Base-by-base conservation (phyloP, 1,284 basidiomycete genomes). In the Rhodotorula glutinis region DNA sequence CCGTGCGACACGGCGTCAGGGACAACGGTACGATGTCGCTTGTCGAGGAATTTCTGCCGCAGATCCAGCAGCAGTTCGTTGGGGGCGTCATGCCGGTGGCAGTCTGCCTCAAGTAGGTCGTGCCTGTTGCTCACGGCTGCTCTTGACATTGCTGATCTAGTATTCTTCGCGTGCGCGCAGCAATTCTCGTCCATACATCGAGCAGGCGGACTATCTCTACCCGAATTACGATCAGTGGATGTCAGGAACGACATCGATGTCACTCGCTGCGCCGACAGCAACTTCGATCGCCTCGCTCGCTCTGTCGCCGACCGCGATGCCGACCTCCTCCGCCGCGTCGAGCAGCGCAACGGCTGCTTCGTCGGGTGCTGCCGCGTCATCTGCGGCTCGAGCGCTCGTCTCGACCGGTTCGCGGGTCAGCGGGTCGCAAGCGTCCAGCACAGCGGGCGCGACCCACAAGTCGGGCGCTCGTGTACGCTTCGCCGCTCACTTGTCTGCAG, bases 151-250 rank as follows among this genome's bases (percentile, higher is more conserved):
- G 2, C 53, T 40, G 17, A n/a, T n/a, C n/a, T n/a, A n/a, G n/a
- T n/a, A n/a, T n/a, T n/a, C n/a, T n/a, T n/a, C n/a, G n/a, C n/a
- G n/a, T n/a, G 46, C 27, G 4, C 30, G 23, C 55, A 67, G 80
- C 77, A 73, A 64, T 69, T 80, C 79, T 16, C 66, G 76, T 25
- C 82, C 82, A 0, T 83, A 83, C 74, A 76, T 70, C 27, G 82
- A 83, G 73, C 67, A 72, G 9, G 38, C 38, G 13, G 43, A 29
- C 27, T 73, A 66, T 52, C 49, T 57, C 41, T 70, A 73, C 64
- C 69, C 69, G 16, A 66, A 70, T 61, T 67, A 67, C 58, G 58
- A 29, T 2, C 62, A 70, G 25, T 73, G 53, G 51, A 46, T 30
- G 29, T 27, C 69, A 1, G 71, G 68, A 27, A 69, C 71, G 14